These are phyloP conservation scores for Cetraspora pellucida DNA, from an alignment of 192 early-diverging fungal genomes.

Conservation along the genomic window DNA sequence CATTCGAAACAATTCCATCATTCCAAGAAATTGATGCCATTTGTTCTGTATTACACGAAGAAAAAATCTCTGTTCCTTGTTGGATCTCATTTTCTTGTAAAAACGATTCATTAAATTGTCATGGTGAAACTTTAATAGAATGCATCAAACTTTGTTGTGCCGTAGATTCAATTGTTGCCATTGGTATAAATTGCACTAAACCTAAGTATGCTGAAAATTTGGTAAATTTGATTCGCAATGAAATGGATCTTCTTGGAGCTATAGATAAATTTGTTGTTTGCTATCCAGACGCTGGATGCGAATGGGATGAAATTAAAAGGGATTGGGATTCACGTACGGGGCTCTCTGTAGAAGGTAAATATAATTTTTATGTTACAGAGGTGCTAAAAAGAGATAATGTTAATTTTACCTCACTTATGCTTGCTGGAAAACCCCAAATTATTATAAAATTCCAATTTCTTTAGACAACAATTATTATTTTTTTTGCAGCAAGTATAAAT, in stretches of 20 bases:
- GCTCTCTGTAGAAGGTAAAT: too few relatives aligned
- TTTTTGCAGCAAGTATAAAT: too few relatives aligned
- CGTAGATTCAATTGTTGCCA: conserved; percentile 43
- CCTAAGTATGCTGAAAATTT: conserved; percentile 43
- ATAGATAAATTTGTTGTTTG: conserved; percentile 45
- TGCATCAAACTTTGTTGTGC: conserved; percentile 42
- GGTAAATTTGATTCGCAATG: conserved; percentile 4
- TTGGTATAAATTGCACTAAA: conserved; percentile 71
- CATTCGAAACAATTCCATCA: conserved; percentile 73
- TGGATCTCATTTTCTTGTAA: conserved; percentile 65
- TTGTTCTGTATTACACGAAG: conserved; percentile 40
- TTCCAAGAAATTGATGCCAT: conserved; percentile 57
- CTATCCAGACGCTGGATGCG: conserved; percentile 58
- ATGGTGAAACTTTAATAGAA: conserved; percentile 54
- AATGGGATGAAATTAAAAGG: conserved; percentile 45
- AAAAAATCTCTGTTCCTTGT: conserved; percentile 31
- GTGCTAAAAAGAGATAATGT: too few relatives aligned
- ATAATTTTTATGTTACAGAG: too few relatives aligned
- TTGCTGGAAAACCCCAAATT: too few relatives aligned
- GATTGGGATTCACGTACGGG: conserved; percentile 33
- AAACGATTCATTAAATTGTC: conserved; percentile 37
- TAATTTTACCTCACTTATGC: too few relatives aligned
- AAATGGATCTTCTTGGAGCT: conserved; percentile 20
- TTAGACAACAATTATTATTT: too few relatives aligned
- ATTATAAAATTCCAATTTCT: too few relatives aligned